Conservation (phyloP, 108 stramenopile species). For the Stephanodiscus triporus region DNA sequence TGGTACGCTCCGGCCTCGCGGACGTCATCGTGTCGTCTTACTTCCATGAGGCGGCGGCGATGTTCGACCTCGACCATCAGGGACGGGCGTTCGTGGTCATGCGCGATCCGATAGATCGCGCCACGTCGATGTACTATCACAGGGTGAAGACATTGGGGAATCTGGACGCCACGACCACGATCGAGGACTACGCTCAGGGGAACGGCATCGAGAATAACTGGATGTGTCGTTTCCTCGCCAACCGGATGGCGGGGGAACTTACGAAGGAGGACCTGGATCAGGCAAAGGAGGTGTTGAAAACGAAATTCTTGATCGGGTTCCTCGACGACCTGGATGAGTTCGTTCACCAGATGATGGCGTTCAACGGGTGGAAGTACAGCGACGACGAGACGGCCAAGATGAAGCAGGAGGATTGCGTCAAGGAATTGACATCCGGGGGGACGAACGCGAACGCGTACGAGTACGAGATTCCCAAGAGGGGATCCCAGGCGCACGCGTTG, state of each 20-base stretch:
- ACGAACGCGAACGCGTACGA: conserved; percentile 44
- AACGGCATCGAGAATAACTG: conserved; percentile 64
- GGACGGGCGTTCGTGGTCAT: conserved; percentile 55
- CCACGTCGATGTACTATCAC: conserved; percentile 54
- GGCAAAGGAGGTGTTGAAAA: conserved; percentile 51
- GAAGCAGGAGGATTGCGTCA: conserved; percentile 53
- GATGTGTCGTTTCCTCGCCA: conserved; percentile 52
- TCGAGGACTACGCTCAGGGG: conserved; percentile 59
- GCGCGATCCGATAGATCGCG: conserved; percentile 53
- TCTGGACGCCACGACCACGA: conserved; percentile 33
- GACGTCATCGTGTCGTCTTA: conserved; percentile 56
- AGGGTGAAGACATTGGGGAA: conserved; percentile 25
- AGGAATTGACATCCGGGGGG: conserved; percentile 22
- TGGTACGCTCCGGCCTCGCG: conserved; percentile 35
- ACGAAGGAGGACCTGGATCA: conserved; percentile 53
- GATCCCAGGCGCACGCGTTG: conserved; percentile 48
- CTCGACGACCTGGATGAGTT: conserved; percentile 52
- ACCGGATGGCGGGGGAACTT: conserved; percentile 55
- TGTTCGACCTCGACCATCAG: conserved; percentile 51
- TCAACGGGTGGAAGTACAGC: conserved; percentile 49
- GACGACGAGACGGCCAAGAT: conserved; percentile 46
- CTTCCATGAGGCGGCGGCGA: conserved; percentile 37
- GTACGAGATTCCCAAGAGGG: conserved; percentile 56
- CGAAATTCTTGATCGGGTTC: conserved; percentile 56
- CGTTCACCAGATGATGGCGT: conserved; percentile 49